Percentiles rank a stretch among this genome's conserved stretches.
Evolutionary conservation across 192 early-diverging fungal genomes (phyloP).

Genomic region (Podila epigama): DNA sequence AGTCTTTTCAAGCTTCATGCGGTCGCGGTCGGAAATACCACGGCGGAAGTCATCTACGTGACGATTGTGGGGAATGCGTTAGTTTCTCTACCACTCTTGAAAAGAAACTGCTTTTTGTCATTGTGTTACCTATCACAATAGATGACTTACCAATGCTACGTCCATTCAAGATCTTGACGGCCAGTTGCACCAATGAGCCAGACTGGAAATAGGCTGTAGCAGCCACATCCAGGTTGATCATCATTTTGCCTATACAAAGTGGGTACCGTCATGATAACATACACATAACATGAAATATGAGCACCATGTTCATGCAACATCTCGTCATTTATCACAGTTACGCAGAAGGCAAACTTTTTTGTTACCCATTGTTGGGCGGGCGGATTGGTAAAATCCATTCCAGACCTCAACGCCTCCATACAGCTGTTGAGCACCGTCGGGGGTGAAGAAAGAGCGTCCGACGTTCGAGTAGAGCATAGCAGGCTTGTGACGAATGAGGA

Average conservation of each 20-base stretch:
- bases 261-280: background rate
- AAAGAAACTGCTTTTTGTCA: background rate
- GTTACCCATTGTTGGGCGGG: conserved; percentile 78
- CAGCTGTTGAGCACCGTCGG: conserved; percentile 57
- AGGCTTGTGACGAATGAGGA: conserved; percentile 85
- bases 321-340: no score
- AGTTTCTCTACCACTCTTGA: background rate
- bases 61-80: background rate
- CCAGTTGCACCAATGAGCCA: conserved; percentile 75
- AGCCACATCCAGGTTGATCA: conserved; percentile 77
- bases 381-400: conserved; percentile 92
- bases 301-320: no score
- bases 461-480: conserved; percentile 81
- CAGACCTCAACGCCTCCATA: conserved; percentile 87
- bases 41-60: conserved; percentile 55
- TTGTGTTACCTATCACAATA: background rate
- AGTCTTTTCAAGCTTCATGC: conserved; percentile 55
- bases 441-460: conserved; percentile 91
- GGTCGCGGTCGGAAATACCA: conserved; percentile 54
- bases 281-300: background rate
- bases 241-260: conserved; percentile 63
- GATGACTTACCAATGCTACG: conserved; percentile 34
- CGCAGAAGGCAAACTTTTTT: background rate
- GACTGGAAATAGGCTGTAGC: conserved; percentile 73
- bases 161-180: conserved; percentile 68